Evolutionary conservation across 2,329 filamentous ascomycete genomes (phyloP), one percentile per base, ranked within the genome.

Genomic region (Ophiosphaerella narmari): DNA sequence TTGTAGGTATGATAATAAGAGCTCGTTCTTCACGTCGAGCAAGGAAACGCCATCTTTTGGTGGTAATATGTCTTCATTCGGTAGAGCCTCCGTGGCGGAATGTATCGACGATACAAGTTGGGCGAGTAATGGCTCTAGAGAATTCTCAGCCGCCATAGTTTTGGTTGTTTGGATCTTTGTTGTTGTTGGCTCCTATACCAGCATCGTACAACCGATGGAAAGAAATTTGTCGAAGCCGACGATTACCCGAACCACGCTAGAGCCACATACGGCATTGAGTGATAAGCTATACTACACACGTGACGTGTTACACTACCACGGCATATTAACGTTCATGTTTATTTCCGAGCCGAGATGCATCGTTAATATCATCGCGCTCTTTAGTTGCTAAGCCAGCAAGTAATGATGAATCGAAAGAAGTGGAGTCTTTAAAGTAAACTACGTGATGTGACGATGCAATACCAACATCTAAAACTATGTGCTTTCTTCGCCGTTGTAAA

Each of bases 1-100:
- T 67, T 99, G 93, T 0, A 99, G 81, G 74, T 99, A 99, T 4
- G 93, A 93, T 34, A 99, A 86, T 14, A 99, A 86, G n/a, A 99
- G 82, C 71, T 99, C 94, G 75, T 95, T 97, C 78, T 99, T 99
- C 58, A 90, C 86, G 70, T 97, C 91, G 66, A 99, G 86, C 1
- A 99, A 85, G 0, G 94, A 97, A 50, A 99, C 94, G 68, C 94
- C 93, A 65, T 96, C 86, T 57, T 87, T 81, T 1, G 89, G 87
- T n/a, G 89, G 84, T 41, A 88, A 78, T 52, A 95, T 82, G 12
- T 79, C 73, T 14, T 85, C 71, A 41, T 83, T 83, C 0, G 87
- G 84, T 14, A 80, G 55, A 9, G 67, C 71, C 41, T 72, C 62
- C 8, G 68, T 63, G 0, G 87, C 81, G 5, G 87, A 85, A 50